Evolutionary conservation across 176 grass and related monocot species (phyloP), one percentile per base, ranked within the genome.

Genomic region (Echinochloa phyllopogon): DNA sequence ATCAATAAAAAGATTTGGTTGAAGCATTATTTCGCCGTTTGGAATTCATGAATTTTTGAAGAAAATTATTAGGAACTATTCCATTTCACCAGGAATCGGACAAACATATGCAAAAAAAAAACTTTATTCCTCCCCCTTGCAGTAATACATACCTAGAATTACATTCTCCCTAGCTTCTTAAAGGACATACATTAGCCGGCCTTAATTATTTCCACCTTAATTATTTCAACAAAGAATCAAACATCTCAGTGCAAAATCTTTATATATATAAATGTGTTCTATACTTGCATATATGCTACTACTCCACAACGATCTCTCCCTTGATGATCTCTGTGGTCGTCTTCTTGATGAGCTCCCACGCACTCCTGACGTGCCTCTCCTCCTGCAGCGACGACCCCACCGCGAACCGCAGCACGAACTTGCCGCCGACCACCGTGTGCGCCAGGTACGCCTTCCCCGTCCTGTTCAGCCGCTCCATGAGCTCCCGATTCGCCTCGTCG

Each of bases 331-430:
- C 83, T 0, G 27, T 5, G 8, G 83, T 43, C 24, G 56, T 82
- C 72, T 78, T 75, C 65, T 65, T 56, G 63, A 90, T 90, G 50
- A 90, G 88, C 21, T 86, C 78, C 88, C 88, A 86, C 2, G 88
- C 83, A 4, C 37, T 55, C 2, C 21, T 65, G 43, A 90, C 88
- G 38, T 90, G 88, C 11, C 83, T 48, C 36, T 90, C 41, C 47
- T 86, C 88, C 40, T 79, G 84, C 15, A 81, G 52, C 45, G 85
- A 82, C 16, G 86, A 85, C 10, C 88, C 88, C 5, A 90, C 84
- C 1, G 88, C 88, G 25, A 90, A 86, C 0, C 88, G 73, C 41
- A 90, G 65, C 45, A 90, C 88, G 57, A 78, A 90, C 74, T 49
- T 90, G 6, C 18, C 74, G 11, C 73, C 84, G 23, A 86, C 3